Base-by-base conservation (phyloP, 371 early-diverging fungal species). In the Syncephalastrum monosporum region DNA sequence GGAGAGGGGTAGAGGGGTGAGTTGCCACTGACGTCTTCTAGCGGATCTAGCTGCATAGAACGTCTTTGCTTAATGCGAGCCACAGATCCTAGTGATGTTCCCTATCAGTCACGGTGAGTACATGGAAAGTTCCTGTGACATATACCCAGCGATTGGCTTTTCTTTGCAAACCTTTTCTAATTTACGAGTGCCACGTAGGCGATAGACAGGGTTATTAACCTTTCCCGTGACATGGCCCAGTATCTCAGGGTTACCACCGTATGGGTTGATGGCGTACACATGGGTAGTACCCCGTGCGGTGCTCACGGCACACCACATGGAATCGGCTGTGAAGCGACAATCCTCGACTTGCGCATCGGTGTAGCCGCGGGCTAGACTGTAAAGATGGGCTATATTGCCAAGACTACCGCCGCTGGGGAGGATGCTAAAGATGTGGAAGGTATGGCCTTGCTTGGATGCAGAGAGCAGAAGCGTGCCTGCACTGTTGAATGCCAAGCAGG, bases 281-380 rank as follows among this genome's bases (percentile, higher is more conserved):
- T 89, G 93, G 0, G 90, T 89, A 0, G 93, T 93, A 5, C 93
- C 93, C 50, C 87, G 72, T 1, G 86, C 83, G 2, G 91, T 91
- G 29, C 82, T 88, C 16, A 87, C 88, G 0, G 86, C 86, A 47
- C 89, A 81, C 93, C 93, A 93, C 43, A 79, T 79, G 19, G 87
- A 86, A 57, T 91, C 90, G n/a, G 71, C 59, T 15, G 86, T 87
- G 60, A 88, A 89, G 16, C 82, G 75, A 47, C 88, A 82, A 54
- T 87, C 83, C 56, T 88, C 89, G 14, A 93, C 84, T 17, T 75
- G 82, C 4, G 91, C 93, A 60, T 85, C 82, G 0, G 92, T 91
- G 56, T 84, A 87, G 7, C 93, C 93, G 17, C 93, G 84, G 0
- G 87, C 79, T 42, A 91, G 77, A 49, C 83, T 85, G 55, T 88